Evolutionary conservation across 139 green algal species (phyloP), one percentile per base, ranked within the genome.

Genomic region (Marvania coccoides): DNA sequence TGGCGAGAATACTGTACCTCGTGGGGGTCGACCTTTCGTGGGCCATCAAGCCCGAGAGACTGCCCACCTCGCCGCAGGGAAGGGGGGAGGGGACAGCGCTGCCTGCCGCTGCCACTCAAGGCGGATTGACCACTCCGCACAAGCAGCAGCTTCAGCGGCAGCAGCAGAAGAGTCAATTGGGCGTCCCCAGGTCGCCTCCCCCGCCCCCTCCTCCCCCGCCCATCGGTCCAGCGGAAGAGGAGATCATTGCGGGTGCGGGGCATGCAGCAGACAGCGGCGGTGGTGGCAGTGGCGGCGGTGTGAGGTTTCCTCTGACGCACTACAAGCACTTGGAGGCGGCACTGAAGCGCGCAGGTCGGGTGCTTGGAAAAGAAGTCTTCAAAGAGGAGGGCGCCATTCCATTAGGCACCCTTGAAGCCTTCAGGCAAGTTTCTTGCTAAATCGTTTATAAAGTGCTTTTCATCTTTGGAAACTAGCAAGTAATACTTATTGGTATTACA

Each of bases 1-100:
- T 90, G 31, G 6, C 35, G 9, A 56, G 64, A 7, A 65, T 91
- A 23, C 69, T 93, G 61, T 3, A 15, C 12, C 59, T 62, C 3
- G 67, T 61, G 3, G 82, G 73, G 2, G 39, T 84, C 36, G 58
- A 81, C 62, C 19, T 75, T 28, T 5, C 33, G 12, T 38, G 56
- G 3, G 65, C 61, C 13, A 40, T 74, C 42, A 51, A 51, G 42
- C 42, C 42, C 19, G 42, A 19, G 42, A 51, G 19, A n/a, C n/a
- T n/a, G n/a, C 10, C 40, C 30, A 30, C 34, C 13, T 6, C 38
- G 13, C 40, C 36, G 3, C 36, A 59, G 1, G 46, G 35, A 4
- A 15, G 5, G 3, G 54, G 10, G 9, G 19, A 70, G 55, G 46
- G 38, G 2, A 19, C 38, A 40, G 10, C 2, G 24, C 36, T 23